Base-by-base conservation (phyloP, 163 green algal species). In the Chlorella variabilis region DNA sequence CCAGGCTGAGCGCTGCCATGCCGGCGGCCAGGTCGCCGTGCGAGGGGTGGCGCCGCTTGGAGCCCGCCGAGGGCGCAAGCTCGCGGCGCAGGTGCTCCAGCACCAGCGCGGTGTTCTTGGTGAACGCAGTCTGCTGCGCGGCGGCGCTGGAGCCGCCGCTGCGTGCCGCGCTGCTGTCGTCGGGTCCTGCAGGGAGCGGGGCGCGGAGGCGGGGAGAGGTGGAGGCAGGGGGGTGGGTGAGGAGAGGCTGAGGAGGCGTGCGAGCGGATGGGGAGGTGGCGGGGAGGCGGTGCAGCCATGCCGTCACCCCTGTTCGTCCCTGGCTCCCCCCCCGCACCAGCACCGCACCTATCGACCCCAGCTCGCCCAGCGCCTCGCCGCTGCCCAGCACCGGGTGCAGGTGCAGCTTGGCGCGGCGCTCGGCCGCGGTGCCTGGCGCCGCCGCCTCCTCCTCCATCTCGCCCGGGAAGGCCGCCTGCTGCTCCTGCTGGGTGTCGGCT, bases 41-140 rank as follows among this genome's bases (percentile, higher is more conserved):
- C 20, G 71, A 71, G 33, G 75, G 75, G 76, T 80, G 70, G 9
- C 81, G 58, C 27, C 83, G 76, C 71, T 87, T 87, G 45, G 48
- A 78, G 45, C 83, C 77, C 3, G 77, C 41, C 23, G 54, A 20
- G 17, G 78, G 83, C 20, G 38, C 78, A 36, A 88, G 73, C 63
- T 66, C 42, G 23, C 49, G 27, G n/a, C 31, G 38, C 45, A 86
- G 59, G 49, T 85, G 71, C 51, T 62, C 75, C 71, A 88, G 70
- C 51, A 85, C 79, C 29, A 73, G 33, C 17, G 56, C 31, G 4
- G 78, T 88, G 62, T 82, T 78, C 29, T 51, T 38, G 20, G 84
- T 88, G 84, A 88, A 88, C 49, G 76, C 31, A 34, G 75, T 73
- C 33, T 39, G 49, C 38, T 45, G 18, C 63, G 36, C 41, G 33